phyloP scores from a whole-genome alignment of 441 rosid species.

The Pelargonium australe region DNA sequence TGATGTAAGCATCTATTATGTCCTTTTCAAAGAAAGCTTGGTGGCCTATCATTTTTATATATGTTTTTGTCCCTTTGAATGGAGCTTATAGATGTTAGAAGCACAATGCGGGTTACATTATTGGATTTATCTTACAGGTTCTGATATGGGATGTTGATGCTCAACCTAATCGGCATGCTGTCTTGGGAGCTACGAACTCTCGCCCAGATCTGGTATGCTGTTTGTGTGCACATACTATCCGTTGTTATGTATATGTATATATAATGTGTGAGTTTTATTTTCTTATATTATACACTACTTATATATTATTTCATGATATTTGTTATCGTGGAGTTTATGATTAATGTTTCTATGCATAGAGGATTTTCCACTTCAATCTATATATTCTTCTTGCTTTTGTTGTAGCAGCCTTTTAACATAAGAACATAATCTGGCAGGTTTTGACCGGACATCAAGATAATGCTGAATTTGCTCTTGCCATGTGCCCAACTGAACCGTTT shows the following conservation, averaged over 20 bases:
- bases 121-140: slow-evolving; percentile 38
- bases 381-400: not conserved
- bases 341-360: too few relatives aligned
- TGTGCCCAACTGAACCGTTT: slow-evolving; percentile 94
- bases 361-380: too few relatives aligned
- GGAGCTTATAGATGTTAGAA: too few relatives aligned
- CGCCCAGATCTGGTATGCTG: slow-evolving; percentile 81
- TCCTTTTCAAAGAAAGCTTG: too few relatives aligned
- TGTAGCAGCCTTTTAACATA: slow-evolving; percentile 3
- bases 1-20: slow-evolving; percentile 45
- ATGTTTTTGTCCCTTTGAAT: too few relatives aligned
- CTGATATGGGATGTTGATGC: slow-evolving; percentile 98
- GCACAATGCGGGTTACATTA: too few relatives aligned
- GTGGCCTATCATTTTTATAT: not conserved
- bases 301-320: too few relatives aligned
- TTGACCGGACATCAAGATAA: slow-evolving; percentile 95
- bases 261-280: too few relatives aligned
- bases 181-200: slow-evolving; percentile 76
- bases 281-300: too few relatives aligned
- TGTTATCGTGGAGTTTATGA: too few relatives aligned
- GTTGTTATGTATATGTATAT: too few relatives aligned
- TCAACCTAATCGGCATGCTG: slow-evolving; percentile 96
- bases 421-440: slow-evolving; percentile 45
- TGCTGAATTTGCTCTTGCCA: slow-evolving; percentile 99
- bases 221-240: too few relatives aligned